phyloP scores from a whole-genome alignment of 106 monocot species.

The Xerophyta viscosa region DNA sequence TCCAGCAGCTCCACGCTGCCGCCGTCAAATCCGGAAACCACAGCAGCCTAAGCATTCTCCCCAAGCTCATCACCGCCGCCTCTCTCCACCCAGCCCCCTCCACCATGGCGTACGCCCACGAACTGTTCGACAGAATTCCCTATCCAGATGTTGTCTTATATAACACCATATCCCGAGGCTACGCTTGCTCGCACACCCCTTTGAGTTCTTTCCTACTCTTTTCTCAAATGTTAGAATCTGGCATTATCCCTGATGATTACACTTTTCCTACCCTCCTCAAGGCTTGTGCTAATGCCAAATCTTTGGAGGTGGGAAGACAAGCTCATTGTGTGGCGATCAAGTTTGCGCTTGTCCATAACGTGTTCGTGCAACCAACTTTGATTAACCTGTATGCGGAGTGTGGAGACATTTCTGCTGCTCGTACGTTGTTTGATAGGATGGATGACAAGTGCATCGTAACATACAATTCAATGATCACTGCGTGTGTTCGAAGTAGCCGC shows the following conservation, averaged over 20 bases:
- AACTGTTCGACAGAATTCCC: constrained; percentile 51
- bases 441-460: constrained; percentile 29
- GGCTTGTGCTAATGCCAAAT: constrained; percentile 38
- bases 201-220: constrained; percentile 33
- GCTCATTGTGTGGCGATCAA: constrained; percentile 42
- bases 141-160: constrained; percentile 39
- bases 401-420: constrained; percentile 36
- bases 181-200: constrained; percentile 40
- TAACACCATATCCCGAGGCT: constrained; percentile 63
- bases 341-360: constrained; percentile 24
- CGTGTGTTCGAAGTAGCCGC: constrained; percentile 31
- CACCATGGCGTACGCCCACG: constrained; percentile 37
- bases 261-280: constrained; percentile 78
- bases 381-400: constrained; percentile 70
- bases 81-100: constrained; percentile 2
- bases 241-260: constrained; percentile 38
- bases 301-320: constrained; percentile 34
- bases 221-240: constrained; percentile 23
- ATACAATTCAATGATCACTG: constrained; percentile 62
- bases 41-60: constrained; percentile 18
- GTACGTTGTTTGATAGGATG: constrained; percentile 28
- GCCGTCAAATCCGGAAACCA: constrained; percentile 52
- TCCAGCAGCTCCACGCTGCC: constrained; percentile 62
- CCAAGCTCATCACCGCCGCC: constrained; percentile 39
- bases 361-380: constrained; percentile 50